phyloP scores from a whole-genome alignment of 164 flowering plant species.

The Tinospora cordifolia region DNA sequence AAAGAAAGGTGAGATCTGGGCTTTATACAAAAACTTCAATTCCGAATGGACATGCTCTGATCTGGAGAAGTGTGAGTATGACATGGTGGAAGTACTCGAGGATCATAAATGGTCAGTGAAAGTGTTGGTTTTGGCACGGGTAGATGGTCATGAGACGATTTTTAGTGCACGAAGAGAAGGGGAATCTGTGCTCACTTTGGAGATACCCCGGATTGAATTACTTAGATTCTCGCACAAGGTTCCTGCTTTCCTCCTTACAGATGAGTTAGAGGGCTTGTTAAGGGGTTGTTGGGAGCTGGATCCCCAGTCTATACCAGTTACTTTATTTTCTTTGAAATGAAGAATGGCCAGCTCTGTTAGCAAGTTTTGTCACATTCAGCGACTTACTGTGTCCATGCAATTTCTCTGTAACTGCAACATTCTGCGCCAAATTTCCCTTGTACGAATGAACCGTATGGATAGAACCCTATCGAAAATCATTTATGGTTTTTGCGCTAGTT shows the following conservation, averaged over 20 bases:
- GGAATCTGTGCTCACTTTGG: constrained; percentile 15
- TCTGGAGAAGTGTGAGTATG: constrained; percentile 24
- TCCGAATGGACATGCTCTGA: constrained; percentile 17
- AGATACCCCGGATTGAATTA: constrained; percentile 21
- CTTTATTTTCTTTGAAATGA: neutral
- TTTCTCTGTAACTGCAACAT: neutral
- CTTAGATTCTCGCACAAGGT: constrained; percentile 43
- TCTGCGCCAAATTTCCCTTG: neutral
- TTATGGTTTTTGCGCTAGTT: neutral
- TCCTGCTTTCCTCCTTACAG: constrained; percentile 35
- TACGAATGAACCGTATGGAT: neutral
- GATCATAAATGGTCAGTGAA: constrained; percentile 9
- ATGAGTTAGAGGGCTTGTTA: constrained; percentile 20
- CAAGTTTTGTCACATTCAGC: neutral
- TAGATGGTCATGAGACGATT: constrained; percentile 21
- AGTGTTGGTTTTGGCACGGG: constrained; percentile 24
- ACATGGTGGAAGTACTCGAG: constrained; percentile 39
- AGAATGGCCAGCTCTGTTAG: neutral
- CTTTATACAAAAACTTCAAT: constrained; percentile 47
- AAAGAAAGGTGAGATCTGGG: constrained; percentile 60
- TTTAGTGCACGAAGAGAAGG: constrained; percentile 25
- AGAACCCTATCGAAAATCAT: neutral
- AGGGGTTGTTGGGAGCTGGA: constrained; percentile 42
- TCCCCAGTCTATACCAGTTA: constrained; percentile 29
- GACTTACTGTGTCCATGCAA: neutral